Evolutionary conservation across 345 rosid species (phyloP).

Genomic region (Combretum micranthum): DNA sequence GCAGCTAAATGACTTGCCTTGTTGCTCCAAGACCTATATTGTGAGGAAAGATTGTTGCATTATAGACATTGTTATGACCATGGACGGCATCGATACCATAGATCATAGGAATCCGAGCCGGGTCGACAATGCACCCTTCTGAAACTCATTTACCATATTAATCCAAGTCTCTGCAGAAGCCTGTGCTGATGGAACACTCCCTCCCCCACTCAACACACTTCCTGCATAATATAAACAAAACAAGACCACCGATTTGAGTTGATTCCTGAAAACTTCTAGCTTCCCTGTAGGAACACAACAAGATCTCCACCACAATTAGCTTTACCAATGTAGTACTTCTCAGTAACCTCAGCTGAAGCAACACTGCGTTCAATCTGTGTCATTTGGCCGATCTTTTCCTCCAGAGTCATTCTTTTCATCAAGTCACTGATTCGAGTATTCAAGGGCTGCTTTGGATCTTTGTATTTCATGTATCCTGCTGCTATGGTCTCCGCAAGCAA

Average conservation of each 20-base stretch:
- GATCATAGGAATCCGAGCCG: constrained; percentile 84
- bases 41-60: constrained; percentile 89
- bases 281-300: background rate
- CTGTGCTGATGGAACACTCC: constrained; percentile 37
- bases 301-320: background rate
- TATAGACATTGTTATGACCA: constrained; percentile 67
- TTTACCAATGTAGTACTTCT: constrained; percentile 65
- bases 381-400: constrained; percentile 50
- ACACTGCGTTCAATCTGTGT: constrained; percentile 44
- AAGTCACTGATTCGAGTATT: constrained; percentile 28
- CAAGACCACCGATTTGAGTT: background rate
- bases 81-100: constrained; percentile 89
- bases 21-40: constrained; percentile 84
- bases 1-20: constrained; percentile 25
- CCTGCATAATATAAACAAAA: constrained; percentile 17
- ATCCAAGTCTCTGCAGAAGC: constrained; percentile 51
- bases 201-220: constrained; percentile 65
- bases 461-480: constrained; percentile 28
- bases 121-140: constrained; percentile 48
- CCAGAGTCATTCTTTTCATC: constrained; percentile 31
- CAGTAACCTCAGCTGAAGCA: constrained; percentile 42
- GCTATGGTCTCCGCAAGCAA: constrained; percentile 19
- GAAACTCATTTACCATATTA: constrained; percentile 33
- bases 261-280: background rate
- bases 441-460: constrained; percentile 38